Conservation (phyloP, 2,329 filamentous ascomycete genomes). For the Pseudopithomyces maydicus region DNA sequence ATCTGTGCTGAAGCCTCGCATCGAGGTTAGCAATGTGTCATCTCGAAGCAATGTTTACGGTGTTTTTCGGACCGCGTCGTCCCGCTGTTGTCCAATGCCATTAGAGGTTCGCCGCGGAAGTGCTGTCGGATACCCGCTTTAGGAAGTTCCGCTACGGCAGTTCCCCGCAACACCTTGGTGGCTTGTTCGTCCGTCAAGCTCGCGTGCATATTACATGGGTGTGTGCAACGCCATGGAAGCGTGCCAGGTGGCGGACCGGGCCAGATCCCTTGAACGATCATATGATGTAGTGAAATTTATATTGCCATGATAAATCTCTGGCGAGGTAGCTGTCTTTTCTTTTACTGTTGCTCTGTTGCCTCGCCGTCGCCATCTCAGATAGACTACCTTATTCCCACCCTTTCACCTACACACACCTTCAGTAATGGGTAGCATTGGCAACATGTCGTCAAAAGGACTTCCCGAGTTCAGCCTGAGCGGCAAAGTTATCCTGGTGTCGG, state of each 20-base stretch:
- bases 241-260: slow-evolving; percentile 1
- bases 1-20: neutral
- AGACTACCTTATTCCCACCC: neutral
- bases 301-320: neutral
- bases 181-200: neutral
- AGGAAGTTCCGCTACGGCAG: slow-evolving; percentile 9
- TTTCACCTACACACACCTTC: neutral
- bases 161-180: slow-evolving; percentile 10
- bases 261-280: slow-evolving; percentile 1
- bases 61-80: neutral
- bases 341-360: neutral
- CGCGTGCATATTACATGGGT: slow-evolving; percentile 1
- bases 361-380: neutral
- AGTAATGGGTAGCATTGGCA: neutral
- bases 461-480: slow-evolving; percentile 77
- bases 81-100: slow-evolving; percentile 6
- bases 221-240: slow-evolving; percentile 2
- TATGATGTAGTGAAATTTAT: slow-evolving; percentile 1
- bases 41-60: neutral
- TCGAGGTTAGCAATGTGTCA: neutral
- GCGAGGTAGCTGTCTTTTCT: neutral
- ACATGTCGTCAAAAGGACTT: slow-evolving; percentile 44
- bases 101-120: slow-evolving; percentile 10
- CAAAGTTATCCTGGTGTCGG: slow-evolving; percentile 73
- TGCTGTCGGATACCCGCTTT: slow-evolving; percentile 11